Percentiles rank a stretch among this genome's conserved stretches.
Evolutionary conservation across 2,329 filamentous ascomycete species (phyloP).

Genomic region (Exutisphaerella laricina): DNA sequence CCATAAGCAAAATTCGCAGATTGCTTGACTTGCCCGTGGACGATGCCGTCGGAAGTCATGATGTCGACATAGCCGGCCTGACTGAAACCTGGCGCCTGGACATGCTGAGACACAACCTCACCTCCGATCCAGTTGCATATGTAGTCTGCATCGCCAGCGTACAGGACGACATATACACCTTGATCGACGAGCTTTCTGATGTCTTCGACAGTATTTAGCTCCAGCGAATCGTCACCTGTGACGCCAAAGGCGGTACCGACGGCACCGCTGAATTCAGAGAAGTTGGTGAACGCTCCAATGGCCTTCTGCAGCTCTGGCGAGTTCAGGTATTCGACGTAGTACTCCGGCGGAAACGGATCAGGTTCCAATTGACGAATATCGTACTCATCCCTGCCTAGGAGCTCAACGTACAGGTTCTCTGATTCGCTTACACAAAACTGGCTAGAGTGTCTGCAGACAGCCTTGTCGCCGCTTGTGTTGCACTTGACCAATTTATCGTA

Average conservation of each 20-base stretch:
- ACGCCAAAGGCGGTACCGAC: slow-evolving; percentile 40
- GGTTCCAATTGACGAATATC: slow-evolving; percentile 51
- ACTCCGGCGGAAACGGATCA: slow-evolving; percentile 53
- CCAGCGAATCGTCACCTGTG: slow-evolving; percentile 45
- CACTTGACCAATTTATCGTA: slow-evolving; percentile 52
- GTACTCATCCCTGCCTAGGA: slow-evolving; percentile 48
- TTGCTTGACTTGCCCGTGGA: slow-evolving; percentile 49
- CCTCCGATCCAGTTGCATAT: slow-evolving; percentile 3
- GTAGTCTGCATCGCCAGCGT: slow-evolving; percentile 41
- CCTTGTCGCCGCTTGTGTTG: slow-evolving; percentile 21
- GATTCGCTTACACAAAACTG: slow-evolving; percentile 37
- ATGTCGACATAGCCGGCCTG: slow-evolving; percentile 44
- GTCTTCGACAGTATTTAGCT: slow-evolving; percentile 37
- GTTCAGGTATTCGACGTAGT: slow-evolving; percentile 52
- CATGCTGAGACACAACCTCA: background rate
- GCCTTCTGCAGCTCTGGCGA: slow-evolving; percentile 48
- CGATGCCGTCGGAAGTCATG: slow-evolving; percentile 37
- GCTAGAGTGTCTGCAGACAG: background rate
- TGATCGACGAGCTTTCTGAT: slow-evolving; percentile 34
- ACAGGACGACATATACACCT: slow-evolving; percentile 36
- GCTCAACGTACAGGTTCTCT: slow-evolving; percentile 43
- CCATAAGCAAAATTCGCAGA: slow-evolving; percentile 45
- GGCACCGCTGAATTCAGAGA: slow-evolving; percentile 40
- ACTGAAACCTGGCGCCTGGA: background rate
- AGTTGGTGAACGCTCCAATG: slow-evolving; percentile 47